Evolutionary conservation across 208 protist genomes (phyloP).

Genomic region (Trypanosoma platydactyli): DNA sequence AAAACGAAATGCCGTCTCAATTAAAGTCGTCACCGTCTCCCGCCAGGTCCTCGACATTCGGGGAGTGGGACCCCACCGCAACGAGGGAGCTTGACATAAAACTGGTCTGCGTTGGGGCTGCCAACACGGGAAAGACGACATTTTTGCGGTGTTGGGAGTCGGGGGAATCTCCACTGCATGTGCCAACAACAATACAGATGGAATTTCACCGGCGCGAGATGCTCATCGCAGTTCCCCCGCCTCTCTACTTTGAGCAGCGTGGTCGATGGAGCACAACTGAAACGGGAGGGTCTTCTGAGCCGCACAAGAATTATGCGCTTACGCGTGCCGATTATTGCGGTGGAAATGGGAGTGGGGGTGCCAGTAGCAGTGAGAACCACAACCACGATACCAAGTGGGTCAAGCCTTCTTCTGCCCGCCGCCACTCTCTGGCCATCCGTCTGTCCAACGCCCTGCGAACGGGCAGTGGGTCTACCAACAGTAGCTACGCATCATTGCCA

Average conservation of each 20-base stretch:
- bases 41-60: not conserved
- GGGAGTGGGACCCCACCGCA: not conserved
- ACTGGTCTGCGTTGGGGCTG: slow-evolving; percentile 15
- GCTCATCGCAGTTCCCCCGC: slow-evolving; percentile 7
- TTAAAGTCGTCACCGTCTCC: not conserved
- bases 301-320: too few relatives aligned
- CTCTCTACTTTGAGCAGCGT: not conserved
- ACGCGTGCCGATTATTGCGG: too few relatives aligned
- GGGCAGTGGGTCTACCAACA: not conserved
- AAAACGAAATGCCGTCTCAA: not conserved
- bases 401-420: too few relatives aligned
- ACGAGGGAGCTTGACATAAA: slow-evolving; percentile 10
- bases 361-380: too few relatives aligned
- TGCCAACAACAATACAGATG: slow-evolving; percentile 19
- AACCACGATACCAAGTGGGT: too few relatives aligned
- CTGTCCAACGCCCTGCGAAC: too few relatives aligned
- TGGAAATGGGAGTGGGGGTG: too few relatives aligned
- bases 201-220: slow-evolving; percentile 21
- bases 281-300: too few relatives aligned
- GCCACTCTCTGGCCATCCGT: too few relatives aligned
- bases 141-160: slow-evolving; percentile 17
- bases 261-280: too few relatives aligned
- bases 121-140: slow-evolving; percentile 20
- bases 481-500: not conserved
- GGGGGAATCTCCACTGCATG: not conserved